These are phyloP conservation scores for Elongisporangium senticosum DNA, from an alignment of 352 stramenopile species.

Conservation along the genomic window DNA sequence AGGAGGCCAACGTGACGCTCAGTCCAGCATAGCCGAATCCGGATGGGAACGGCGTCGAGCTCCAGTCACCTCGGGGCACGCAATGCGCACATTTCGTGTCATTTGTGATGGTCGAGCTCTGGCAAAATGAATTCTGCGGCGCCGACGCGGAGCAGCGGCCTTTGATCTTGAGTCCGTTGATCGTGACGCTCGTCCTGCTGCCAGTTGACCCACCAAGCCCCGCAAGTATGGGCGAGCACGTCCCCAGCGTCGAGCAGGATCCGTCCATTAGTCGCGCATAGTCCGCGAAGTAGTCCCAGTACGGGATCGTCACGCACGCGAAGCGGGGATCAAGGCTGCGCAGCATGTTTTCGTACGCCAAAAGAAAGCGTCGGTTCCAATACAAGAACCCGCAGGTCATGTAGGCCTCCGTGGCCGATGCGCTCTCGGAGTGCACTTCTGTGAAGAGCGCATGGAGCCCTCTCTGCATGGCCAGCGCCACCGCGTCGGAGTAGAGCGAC, in stretches of 20 bases:
- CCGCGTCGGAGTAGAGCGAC: conserved; percentile 24
- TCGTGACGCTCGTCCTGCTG: conserved; percentile 10
- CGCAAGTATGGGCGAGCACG: conserved; percentile 29
- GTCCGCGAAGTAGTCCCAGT: conserved; percentile 57
- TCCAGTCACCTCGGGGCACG: conserved; percentile 32
- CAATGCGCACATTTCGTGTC: conserved; percentile 22
- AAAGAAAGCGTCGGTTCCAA: conserved; percentile 42
- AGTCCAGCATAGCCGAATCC: conserved; percentile 32
- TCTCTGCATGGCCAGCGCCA: conserved; percentile 18
- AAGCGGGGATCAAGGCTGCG: conserved; percentile 26
- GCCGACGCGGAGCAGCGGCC: conserved; percentile 22
- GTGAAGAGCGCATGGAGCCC: conserved; percentile 37
- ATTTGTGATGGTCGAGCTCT: conserved; percentile 26
- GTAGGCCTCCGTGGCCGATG: conserved; percentile 23
- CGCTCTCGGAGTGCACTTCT: conserved; percentile 22
- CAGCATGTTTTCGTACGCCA: conserved; percentile 55
- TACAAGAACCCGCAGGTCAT: conserved; percentile 42
- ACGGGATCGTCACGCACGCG: conserved; percentile 42
- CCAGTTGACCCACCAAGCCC: conserved; percentile 29
- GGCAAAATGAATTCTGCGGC: conserved; percentile 28
- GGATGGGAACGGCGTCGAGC: conserved; percentile 24
- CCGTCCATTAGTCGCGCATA: conserved; percentile 21
- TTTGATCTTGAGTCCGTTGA: conserved; percentile 17
- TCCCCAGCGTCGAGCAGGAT: conserved; percentile 23
- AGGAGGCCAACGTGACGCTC: conserved; percentile 18